These are phyloP conservation scores for Sindora glabra DNA, from an alignment of 306 rosid species.

Conservation along the genomic window DNA sequence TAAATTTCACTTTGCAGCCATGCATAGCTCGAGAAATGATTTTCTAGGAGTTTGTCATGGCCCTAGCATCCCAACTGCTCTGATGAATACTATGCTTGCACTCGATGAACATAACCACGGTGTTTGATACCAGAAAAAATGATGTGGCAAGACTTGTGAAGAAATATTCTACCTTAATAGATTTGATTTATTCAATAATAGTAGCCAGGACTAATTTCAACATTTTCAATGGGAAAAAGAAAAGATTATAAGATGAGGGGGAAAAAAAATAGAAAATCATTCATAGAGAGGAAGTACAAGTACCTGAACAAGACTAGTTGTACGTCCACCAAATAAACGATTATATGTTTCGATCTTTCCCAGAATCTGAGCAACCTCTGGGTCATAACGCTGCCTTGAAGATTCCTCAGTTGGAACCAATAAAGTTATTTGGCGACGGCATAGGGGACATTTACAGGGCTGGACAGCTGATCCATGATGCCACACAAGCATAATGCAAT, in stretches of 20 bases:
- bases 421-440: constrained; percentile 71
- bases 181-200: background rate
- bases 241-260: no score
- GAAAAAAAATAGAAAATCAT: background rate
- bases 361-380: constrained; percentile 38
- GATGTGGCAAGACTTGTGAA: no score
- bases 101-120: no score
- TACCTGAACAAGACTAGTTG: constrained; percentile 48
- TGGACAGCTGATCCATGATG: constrained; percentile 44
- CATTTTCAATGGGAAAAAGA: background rate
- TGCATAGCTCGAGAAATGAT: background rate
- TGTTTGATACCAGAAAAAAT: no score
- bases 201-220: background rate
- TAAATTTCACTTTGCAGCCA: no score
- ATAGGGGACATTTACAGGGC: constrained; percentile 78
- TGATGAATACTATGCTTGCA: no score
- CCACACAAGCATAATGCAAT: constrained; percentile 77
- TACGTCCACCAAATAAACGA: constrained; percentile 45
- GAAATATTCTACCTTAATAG: no score
- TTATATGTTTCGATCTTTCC: constrained; percentile 46
- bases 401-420: constrained; percentile 53
- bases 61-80: no score
- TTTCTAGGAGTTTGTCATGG: no score
- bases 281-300: background rate
- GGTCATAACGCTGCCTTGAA: constrained; percentile 21